Conservation (phyloP, 352 stramenopile species). For the Phytophthora europaea region DNA sequence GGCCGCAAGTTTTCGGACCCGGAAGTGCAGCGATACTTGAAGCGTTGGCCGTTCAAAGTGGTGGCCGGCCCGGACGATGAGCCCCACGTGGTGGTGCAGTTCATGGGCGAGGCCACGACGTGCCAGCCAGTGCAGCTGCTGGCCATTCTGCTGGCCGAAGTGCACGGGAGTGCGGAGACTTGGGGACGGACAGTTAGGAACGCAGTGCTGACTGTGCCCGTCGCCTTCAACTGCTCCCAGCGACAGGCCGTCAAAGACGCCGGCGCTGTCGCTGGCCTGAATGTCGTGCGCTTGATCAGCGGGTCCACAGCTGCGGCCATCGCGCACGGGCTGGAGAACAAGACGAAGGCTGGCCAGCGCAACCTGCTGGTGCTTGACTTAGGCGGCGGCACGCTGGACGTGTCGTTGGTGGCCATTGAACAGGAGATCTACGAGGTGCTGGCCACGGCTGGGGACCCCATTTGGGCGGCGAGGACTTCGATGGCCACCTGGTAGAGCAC, state of each 20-base stretch:
- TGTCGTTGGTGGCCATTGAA: slow-evolving; percentile 13
- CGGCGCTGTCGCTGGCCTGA: slow-evolving; percentile 1
- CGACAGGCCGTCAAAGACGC: slow-evolving; percentile 1
- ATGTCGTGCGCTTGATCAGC: slow-evolving; percentile 7
- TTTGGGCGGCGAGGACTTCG: slow-evolving; percentile 9
- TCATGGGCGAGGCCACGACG: not conserved
- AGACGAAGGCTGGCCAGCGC: not conserved
- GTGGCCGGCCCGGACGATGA: not conserved
- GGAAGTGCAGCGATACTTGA: slow-evolving; percentile 1
- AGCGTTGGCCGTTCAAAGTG: slow-evolving; percentile 10
- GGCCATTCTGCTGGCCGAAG: slow-evolving; percentile 6
- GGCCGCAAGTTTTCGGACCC: slow-evolving; percentile 10
- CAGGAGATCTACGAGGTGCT: slow-evolving; percentile 14
- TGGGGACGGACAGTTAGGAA: slow-evolving; percentile 1
- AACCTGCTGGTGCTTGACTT: slow-evolving; percentile 9
- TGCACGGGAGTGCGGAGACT: not conserved
- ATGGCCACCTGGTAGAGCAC: slow-evolving; percentile 14
- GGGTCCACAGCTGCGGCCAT: slow-evolving; percentile 8
- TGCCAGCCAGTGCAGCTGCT: slow-evolving; percentile 8
- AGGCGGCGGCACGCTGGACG: slow-evolving; percentile 1
- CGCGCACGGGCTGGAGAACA: slow-evolving; percentile 1
- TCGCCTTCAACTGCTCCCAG: slow-evolving; percentile 2
- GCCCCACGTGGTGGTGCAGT: slow-evolving; percentile 1
- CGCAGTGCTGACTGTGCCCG: slow-evolving; percentile 1
- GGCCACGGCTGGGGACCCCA: not conserved